phyloP scores from a whole-genome alignment of 83 land plant genomes.

The Thuja plicata region DNA sequence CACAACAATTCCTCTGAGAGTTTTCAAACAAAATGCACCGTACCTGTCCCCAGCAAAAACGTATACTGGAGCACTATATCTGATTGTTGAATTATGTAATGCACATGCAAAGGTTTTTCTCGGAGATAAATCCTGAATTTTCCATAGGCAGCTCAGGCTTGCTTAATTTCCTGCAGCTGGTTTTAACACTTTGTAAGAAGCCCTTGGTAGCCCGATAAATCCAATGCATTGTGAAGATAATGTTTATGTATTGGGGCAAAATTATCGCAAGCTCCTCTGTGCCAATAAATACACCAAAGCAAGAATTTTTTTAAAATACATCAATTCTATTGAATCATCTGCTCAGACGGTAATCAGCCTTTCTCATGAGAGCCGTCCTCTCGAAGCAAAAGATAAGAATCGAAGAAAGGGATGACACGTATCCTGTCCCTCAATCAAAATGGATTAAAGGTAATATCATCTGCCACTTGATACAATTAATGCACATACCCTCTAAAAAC shows the following conservation, averaged over 20 bases:
- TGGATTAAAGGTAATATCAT: not conserved
- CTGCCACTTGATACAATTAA: not conserved
- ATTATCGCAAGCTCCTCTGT: not conserved
- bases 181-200: not conserved
- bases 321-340: not conserved
- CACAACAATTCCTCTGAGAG: not conserved
- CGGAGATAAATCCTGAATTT: not conserved
- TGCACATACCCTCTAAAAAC: not conserved
- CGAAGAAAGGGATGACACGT: not conserved
- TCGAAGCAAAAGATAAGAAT: not conserved
- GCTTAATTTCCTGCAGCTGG: not conserved
- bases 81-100: not conserved
- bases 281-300: not conserved
- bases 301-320: not conserved
- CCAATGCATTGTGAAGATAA: not conserved
- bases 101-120: not conserved
- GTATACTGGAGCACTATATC: not conserved
- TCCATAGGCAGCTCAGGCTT: not conserved
- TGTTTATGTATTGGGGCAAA: not conserved
- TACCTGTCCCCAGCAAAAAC: not conserved
- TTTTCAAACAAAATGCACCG: not conserved
- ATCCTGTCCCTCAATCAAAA: not conserved
- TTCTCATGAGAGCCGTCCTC: not conserved
- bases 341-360: not conserved
- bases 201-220: not conserved